phyloP scores from a whole-genome alignment of 2,329 filamentous ascomycete genomes.

The Phialocephala subalpina region DNA sequence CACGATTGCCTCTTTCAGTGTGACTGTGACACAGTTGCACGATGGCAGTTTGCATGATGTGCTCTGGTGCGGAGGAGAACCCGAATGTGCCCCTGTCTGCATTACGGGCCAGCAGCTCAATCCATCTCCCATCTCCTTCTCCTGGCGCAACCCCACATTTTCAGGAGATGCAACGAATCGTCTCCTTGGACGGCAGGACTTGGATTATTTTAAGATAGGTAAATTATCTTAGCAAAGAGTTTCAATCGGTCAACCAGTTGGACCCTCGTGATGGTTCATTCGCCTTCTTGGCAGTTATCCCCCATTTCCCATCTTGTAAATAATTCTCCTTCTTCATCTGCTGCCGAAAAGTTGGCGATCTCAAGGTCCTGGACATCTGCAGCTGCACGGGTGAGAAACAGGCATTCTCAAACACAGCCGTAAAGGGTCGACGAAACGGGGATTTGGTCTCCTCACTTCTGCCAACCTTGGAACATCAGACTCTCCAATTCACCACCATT shows the following conservation, averaged over 20 bases:
- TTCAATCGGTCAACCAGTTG: neutral
- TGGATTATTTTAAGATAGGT: neutral
- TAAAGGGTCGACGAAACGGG: neutral
- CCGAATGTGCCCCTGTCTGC: too few relatives aligned
- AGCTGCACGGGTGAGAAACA: neutral
- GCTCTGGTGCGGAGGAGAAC: neutral
- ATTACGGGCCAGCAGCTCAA: too few relatives aligned
- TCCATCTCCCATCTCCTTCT: neutral
- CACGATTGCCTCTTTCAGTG: neutral
- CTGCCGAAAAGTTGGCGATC: too few relatives aligned
- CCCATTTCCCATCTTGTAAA: neutral
- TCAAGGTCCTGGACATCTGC: too few relatives aligned
- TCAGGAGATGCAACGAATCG: constrained; percentile 8
- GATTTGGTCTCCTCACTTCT: neutral
- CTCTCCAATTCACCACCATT: constrained; percentile 7
- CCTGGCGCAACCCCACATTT: neutral
- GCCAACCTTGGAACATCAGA: neutral
- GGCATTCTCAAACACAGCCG: constrained; percentile 3
- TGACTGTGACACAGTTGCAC: neutral
- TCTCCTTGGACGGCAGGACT: neutral
- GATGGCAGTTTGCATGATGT: neutral
- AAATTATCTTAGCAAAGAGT: neutral
- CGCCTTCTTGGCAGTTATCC: neutral
- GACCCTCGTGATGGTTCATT: constrained; percentile 2
- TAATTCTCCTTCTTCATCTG: neutral